These are phyloP conservation scores for Yarrowia osloensis DNA, from an alignment of 805 yeast species.

Conservation along the genomic window DNA sequence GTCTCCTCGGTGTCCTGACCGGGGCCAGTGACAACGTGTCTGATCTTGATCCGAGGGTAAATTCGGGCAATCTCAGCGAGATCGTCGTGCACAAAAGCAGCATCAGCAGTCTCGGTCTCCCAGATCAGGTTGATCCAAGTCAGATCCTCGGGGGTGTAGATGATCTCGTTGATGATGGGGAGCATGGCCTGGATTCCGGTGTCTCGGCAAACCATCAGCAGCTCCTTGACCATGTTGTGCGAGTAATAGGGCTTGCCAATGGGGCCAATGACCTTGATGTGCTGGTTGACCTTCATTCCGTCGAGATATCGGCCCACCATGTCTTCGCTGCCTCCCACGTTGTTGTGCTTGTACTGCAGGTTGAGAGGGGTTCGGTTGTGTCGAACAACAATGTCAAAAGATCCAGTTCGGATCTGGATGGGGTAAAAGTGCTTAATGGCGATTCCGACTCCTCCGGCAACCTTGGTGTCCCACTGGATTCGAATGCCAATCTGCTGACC, in stretches of 20 bases:
- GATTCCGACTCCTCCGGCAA: slow-evolving; percentile 20
- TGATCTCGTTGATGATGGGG: slow-evolving; percentile 24
- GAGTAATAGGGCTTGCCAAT: slow-evolving; percentile 26
- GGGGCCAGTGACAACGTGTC: slow-evolving; percentile 4
- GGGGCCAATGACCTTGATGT: slow-evolving; percentile 25
- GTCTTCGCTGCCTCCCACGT: slow-evolving; percentile 26
- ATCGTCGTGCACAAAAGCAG: slow-evolving; percentile 22
- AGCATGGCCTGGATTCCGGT: slow-evolving; percentile 29
- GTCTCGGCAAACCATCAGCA: slow-evolving; percentile 14
- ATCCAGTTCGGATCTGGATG: slow-evolving; percentile 21
- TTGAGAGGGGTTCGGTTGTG: slow-evolving; percentile 19
- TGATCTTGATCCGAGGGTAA: slow-evolving; percentile 18
- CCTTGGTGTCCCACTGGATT: slow-evolving; percentile 19
- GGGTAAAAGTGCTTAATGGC: slow-evolving; percentile 30
- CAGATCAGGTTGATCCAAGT: slow-evolving; percentile 23
- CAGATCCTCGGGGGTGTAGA: slow-evolving; percentile 23
- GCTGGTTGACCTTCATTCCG: slow-evolving; percentile 29
- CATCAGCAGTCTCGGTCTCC: slow-evolving; percentile 19
- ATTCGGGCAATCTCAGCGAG: slow-evolving; percentile 19
- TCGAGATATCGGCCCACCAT: slow-evolving; percentile 29
- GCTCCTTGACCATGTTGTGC: slow-evolving; percentile 28
- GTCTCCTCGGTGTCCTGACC: not conserved
- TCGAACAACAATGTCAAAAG: slow-evolving; percentile 21
- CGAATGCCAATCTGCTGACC: slow-evolving; percentile 20
- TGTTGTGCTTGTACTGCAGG: slow-evolving; percentile 28